Base-by-base conservation (phyloP, 148 eudicot genomes). In the Fallopia convolvulus region DNA sequence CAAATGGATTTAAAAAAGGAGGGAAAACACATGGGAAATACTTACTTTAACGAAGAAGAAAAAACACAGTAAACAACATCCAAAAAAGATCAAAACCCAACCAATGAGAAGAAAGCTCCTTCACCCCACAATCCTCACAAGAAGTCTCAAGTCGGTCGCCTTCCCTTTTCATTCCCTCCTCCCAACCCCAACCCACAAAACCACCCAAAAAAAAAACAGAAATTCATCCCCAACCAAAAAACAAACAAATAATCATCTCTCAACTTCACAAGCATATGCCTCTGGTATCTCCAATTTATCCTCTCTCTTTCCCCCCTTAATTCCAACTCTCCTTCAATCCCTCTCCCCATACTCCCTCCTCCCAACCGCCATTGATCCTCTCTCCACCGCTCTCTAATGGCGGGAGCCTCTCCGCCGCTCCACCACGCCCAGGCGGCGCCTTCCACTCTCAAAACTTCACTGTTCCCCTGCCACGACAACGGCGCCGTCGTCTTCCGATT, bases 261-360 rank as follows among this genome's bases (percentile, higher is more conserved):
- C 8, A 41, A 72, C 32, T 2, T 2, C 30, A 46, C 13, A 11
- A 73, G 88, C 77, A 85, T 87, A 87, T 87, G 83, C 87, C 78
- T 80, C 74, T 66, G 44, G 90, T 63, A 83, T 87, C 86, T 87
- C 84, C 47, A 77, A 76, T 56, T 36, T 39, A 75, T 56, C 77
- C 56, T 14, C 77, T 58, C 48, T 20, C 53, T 76, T 21, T 11
- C 23, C 20, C 20, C 78, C 52, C 46, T 21, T 42, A 30, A 32
- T 41, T 15, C 33, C 65, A 30, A 18, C 63, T 36, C 36, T 9
- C 20, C 40, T n/a, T 33, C 82, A 52, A n/a, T 41, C 13, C 4
- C 68, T 30, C 33, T 61, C 44, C 26, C 39, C 60, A 13, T 11
- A 32, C 65, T 2, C 10, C 70, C 20, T n/a, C 13, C 79, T 63